Evolutionary conservation across 495 filamentous ascomycete species (phyloP).

Genomic region (Aspergillus baeticus): DNA sequence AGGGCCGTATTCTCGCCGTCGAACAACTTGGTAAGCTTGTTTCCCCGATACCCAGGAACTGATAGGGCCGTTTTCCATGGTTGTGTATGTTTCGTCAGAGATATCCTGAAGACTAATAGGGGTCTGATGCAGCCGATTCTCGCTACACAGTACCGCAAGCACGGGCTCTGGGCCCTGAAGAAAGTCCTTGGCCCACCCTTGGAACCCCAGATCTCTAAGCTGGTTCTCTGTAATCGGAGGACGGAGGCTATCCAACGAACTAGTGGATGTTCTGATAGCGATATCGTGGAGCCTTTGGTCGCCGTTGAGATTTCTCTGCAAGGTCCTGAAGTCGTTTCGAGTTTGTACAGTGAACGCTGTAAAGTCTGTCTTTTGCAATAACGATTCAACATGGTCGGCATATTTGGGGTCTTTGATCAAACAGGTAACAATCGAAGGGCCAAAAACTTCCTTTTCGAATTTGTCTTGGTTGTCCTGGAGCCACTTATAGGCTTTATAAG

Average conservation of each 20-base stretch:
- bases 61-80: slow-evolving; percentile 52
- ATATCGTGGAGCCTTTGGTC: slow-evolving; percentile 63
- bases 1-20: slow-evolving; percentile 73
- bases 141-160: slow-evolving; percentile 78
- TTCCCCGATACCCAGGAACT: slow-evolving; percentile 62
- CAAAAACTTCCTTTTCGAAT: slow-evolving; percentile 82
- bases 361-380: slow-evolving; percentile 62
- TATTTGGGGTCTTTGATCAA: slow-evolving; percentile 74
- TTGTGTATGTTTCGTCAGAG: slow-evolving; percentile 59
- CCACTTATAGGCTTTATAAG: slow-evolving; percentile 74
- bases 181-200: slow-evolving; percentile 74
- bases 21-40: slow-evolving; percentile 55
- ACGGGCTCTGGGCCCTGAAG: slow-evolving; percentile 82
- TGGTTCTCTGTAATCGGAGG: slow-evolving; percentile 56
- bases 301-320: slow-evolving; percentile 43
- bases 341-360: slow-evolving; percentile 75
- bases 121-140: slow-evolving; percentile 62
- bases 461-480: slow-evolving; percentile 64
- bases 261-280: slow-evolving; percentile 57
- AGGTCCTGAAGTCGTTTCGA: slow-evolving; percentile 66
- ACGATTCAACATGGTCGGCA: slow-evolving; percentile 70
- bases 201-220: slow-evolving; percentile 62
- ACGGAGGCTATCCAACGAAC: slow-evolving; percentile 47
- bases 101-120: slow-evolving; percentile 63
- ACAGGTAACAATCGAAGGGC: slow-evolving; percentile 79